phyloP scores from a whole-genome alignment of 441 rosid species.

The Eruca vesicaria region DNA sequence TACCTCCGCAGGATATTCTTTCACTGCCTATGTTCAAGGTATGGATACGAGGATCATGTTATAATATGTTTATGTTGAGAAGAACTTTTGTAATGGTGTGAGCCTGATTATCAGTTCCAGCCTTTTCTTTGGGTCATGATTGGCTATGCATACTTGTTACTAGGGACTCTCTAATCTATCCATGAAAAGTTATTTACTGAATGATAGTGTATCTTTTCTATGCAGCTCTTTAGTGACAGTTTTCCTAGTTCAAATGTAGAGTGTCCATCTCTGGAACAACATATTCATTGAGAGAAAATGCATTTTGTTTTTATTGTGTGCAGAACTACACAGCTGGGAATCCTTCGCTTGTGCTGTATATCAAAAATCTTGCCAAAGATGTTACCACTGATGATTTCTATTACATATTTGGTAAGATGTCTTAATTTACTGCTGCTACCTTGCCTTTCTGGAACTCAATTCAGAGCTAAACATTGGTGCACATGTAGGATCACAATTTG shows the following conservation, averaged over 20 bases:
- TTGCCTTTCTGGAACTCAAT: not conserved
- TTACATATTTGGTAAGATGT: constrained; percentile 78
- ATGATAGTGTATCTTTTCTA: not conserved
- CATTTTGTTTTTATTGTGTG: constrained; percentile 16
- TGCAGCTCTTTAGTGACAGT: constrained; percentile 2
- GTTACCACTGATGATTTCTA: constrained; percentile 76
- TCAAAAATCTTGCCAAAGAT: constrained; percentile 93
- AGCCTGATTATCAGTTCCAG: not conserved
- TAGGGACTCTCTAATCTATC: not conserved
- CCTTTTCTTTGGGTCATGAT: not conserved
- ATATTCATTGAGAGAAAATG: not conserved
- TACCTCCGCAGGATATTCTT: constrained; percentile 87
- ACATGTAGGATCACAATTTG: constrained; percentile 84
- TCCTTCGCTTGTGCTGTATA: constrained; percentile 78
- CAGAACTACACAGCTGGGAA: constrained; percentile 90
- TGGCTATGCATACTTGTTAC: not conserved
- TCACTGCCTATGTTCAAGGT: constrained; percentile 98
- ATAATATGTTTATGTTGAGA: not conserved
- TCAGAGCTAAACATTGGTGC: not conserved
- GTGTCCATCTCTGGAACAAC: not conserved
- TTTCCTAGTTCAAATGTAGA: constrained; percentile 7
- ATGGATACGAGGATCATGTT: constrained; percentile 18
- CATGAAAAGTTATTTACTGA: not conserved
- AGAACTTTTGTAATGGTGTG: constrained; percentile 9
- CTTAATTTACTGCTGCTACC: not conserved